Base-by-base conservation (phyloP, 495 filamentous ascomycete species). In the Penicillium pulvis region DNA sequence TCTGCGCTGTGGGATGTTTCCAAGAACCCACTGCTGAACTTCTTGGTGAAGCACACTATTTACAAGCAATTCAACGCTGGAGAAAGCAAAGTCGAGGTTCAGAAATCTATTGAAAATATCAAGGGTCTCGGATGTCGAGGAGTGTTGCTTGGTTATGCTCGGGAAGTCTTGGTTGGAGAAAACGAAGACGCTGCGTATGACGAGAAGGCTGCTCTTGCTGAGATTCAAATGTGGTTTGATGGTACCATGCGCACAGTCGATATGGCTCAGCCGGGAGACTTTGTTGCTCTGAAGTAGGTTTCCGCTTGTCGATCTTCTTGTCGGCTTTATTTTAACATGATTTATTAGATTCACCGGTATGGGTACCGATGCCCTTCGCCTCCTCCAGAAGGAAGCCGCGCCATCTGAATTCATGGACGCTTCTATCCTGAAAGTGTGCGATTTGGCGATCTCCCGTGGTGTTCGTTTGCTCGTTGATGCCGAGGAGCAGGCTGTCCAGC, bases 381-480 rank as follows among this genome's bases (percentile, higher is more conserved):
- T 79, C 26, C 77, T 95, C 16, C 82, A 85, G 47, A 71, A 82
- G 33, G 69, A 84, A 35, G 70, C 80, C 1, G 74, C 78, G 7
- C 88, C 91, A 2, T 79, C 85, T 1, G 78, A 79, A 11, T 77
- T 79, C 16, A 85, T 97, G 62, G 82, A 81, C 28, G 66, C 79
- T 12, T 87, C 90, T 9, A 93, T 95, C 62, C 79, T 84, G 57
- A 71, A 83, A 50, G 87, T 96, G 30, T 98, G 93, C 70, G 78
- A 90, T 44, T 79, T 90, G 9, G 93, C 93, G 0, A 77, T 82
- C 11, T 79, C 82, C 26, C 85, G 85, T 51, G 84, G 88, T 30
- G 86, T 96, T 26, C 79, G 82, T 17, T 75, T 98, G n/a, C 80
- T 97, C 5, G 89, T 96, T 52, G 93, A 96, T 65, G 93, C 93